Evolutionary conservation across 108 stramenopile genomes (phyloP).

Genomic region (Skeletonema grethae): DNA sequence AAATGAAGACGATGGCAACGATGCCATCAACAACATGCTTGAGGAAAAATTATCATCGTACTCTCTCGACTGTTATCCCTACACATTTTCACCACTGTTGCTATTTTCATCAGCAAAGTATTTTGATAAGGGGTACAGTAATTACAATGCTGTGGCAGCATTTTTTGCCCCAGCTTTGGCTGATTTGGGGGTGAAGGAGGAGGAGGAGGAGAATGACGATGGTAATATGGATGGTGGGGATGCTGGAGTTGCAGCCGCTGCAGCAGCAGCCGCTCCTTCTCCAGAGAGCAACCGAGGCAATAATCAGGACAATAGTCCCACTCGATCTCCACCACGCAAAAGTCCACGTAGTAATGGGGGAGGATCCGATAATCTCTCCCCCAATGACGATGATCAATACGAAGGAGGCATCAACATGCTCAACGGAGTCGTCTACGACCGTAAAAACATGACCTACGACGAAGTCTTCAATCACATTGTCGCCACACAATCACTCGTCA

Average conservation of each 20-base stretch:
- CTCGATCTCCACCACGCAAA: slow-evolving; percentile 1
- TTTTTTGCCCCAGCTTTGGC: slow-evolving; percentile 43
- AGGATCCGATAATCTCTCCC: not conserved
- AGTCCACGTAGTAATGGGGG: slow-evolving; percentile 1
- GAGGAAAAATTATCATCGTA: slow-evolving; percentile 8
- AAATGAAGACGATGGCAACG: not conserved
- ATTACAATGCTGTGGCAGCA: slow-evolving; percentile 57
- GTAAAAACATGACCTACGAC: slow-evolving; percentile 58
- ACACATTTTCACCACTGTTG: slow-evolving; percentile 56
- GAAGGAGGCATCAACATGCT: slow-evolving; percentile 44
- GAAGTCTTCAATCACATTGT: slow-evolving; percentile 50
- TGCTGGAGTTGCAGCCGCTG: not conserved
- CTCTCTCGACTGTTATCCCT: slow-evolving; percentile 59
- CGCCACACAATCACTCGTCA: slow-evolving; percentile 43
- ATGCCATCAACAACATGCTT: slow-evolving; percentile 31
- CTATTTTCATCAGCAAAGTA: slow-evolving; percentile 36
- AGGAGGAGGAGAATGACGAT: slow-evolving; percentile 1
- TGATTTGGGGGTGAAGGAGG: slow-evolving; percentile 5
- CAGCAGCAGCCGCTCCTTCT: not conserved
- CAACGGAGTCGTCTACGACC: slow-evolving; percentile 49
- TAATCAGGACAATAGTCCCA: not conserved
- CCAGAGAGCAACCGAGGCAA: slow-evolving; percentile 4
- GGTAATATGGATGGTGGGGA: not conserved
- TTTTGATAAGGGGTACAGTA: slow-evolving; percentile 53
- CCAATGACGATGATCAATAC: not conserved